Base-by-base conservation (phyloP, 23 red algal genomes). In the Gracilaria gracilis region DNA sequence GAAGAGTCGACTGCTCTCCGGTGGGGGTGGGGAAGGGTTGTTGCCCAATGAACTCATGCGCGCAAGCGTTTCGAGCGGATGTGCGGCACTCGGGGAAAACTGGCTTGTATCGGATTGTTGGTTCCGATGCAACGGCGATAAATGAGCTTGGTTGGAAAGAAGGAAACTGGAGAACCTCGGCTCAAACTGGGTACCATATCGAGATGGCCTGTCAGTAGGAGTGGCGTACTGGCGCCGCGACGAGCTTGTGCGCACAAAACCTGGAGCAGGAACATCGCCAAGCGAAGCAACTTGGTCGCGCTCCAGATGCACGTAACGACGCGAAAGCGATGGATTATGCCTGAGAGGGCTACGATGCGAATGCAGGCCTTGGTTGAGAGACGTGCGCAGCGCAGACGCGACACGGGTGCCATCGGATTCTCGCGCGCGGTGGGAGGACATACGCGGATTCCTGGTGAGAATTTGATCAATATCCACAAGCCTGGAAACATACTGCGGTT, bases 281-380 rank as follows among this genome's bases (percentile, higher is more conserved):
- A 36, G 28, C 29, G 33, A 36, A 37, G 9, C 64, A 20, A 28
- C 64, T 20, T 69, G 64, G 16, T 69, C 33, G 64, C 64, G 64
- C 32, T 69, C 64, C 64, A 69, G 37, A 31, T 77, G 72, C 50
- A 77, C 39, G 21, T 77, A 77, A 9, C 72, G 72, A 51, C 39
- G 72, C 5, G 72, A 20, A 50, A 50, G n/a, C 0, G 72, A 49
- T 77, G 72, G 40, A 31, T 27, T 27, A 23, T 46, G 25, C 16
- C 40, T 24, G 40, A 29, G 38, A 23, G 46, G n/a, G 27, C 50
- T 6, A 20, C 72, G 39, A 31, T 77, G 39, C 23, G 39, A 47
- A 44, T 47, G 37, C 35, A 23, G 40, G 27, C 16, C 1, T 48
- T 34, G 23, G 23, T 6, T 12, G 38, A 77, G 12, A 29, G 72